Percentiles rank a stretch among this genome's conserved stretches.
These are phyloP conservation scores for Kazachstania kunashirensis DNA, from an alignment of 805 yeast genomes.

Conservation along the genomic window DNA sequence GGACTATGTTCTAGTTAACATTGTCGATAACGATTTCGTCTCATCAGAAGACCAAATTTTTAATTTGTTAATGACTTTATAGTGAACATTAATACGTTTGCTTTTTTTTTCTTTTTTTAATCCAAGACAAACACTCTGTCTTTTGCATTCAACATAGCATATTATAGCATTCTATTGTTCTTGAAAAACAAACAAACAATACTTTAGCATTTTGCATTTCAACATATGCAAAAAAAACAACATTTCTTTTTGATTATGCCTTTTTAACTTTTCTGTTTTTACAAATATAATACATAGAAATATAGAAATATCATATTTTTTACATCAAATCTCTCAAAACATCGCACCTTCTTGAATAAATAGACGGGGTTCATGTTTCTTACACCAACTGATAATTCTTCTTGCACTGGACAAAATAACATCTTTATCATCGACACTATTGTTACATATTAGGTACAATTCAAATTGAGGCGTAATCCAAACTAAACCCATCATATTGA, in stretches of 20 bases:
- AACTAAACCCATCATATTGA: slow-evolving; percentile 34
- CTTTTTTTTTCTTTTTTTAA: too few species aligned
- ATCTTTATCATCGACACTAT: slow-evolving; percentile 49
- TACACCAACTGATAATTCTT: slow-evolving; percentile 66
- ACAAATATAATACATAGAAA: not conserved
- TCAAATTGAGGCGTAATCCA: slow-evolving; percentile 56
- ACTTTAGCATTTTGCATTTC: slow-evolving; percentile 9
- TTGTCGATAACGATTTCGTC: slow-evolving; percentile 79
- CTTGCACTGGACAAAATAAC: slow-evolving; percentile 52
- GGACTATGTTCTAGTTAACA: slow-evolving; percentile 67
- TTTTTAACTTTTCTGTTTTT: not conserved
- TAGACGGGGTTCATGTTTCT: slow-evolving; percentile 55
- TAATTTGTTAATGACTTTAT: slow-evolving; percentile 32
- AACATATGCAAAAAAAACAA: slow-evolving; percentile 6
- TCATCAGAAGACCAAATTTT: slow-evolving; percentile 48
- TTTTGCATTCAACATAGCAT: slow-evolving; percentile 10
- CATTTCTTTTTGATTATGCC: too few species aligned
- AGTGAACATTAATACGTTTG: not conserved
- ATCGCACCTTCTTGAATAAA: slow-evolving; percentile 69
- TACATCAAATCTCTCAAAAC: slow-evolving; percentile 30
- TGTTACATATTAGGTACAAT: slow-evolving; percentile 41
- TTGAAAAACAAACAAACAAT: not conserved
- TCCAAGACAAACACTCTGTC: not conserved
- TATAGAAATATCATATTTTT: not conserved
- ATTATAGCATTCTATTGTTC: not conserved